These are phyloP conservation scores for Patellifolia procumbens DNA, from an alignment of 179 eudicot genomes.

Conservation along the genomic window DNA sequence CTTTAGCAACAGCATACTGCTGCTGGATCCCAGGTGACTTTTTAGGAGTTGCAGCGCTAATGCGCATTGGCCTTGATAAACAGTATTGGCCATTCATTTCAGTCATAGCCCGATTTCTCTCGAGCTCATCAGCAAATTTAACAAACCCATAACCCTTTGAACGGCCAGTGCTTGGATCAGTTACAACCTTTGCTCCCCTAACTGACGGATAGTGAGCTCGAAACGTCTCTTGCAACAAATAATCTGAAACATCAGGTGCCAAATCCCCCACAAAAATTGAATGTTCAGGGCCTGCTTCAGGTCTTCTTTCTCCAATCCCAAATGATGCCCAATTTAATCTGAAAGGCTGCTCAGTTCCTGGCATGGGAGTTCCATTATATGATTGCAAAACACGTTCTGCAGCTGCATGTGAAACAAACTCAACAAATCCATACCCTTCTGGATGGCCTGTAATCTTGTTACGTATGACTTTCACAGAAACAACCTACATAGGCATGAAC, in stretches of 20 bases:
- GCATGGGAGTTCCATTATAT: slow-evolving; percentile 90
- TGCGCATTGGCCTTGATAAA: slow-evolving; percentile 94
- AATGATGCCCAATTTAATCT: slow-evolving; percentile 97
- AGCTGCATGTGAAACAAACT: slow-evolving; percentile 78
- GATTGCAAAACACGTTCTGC: slow-evolving; percentile 84
- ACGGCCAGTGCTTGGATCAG: slow-evolving; percentile 88
- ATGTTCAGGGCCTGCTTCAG: slow-evolving; percentile 87
- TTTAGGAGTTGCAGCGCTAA: slow-evolving; percentile 97
- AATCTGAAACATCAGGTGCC: slow-evolving; percentile 95
- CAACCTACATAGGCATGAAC: slow-evolving; percentile 50
- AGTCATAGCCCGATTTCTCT: slow-evolving; percentile 86
- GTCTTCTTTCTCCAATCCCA: slow-evolving; percentile 88
- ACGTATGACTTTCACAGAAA: slow-evolving; percentile 84
- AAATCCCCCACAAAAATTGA: slow-evolving; percentile 97
- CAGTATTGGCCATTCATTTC: slow-evolving; percentile 97
- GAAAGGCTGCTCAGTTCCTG: slow-evolving; percentile 84
- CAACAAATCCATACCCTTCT: slow-evolving; percentile 97
- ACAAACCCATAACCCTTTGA: slow-evolving; percentile 98
- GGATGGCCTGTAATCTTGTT: slow-evolving; percentile 90
- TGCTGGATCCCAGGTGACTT: slow-evolving; percentile 76
- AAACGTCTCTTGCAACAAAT: slow-evolving; percentile 87
- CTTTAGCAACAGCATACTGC: slow-evolving; percentile 68
- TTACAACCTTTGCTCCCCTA: slow-evolving; percentile 94
- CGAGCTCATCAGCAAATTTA: slow-evolving; percentile 88
- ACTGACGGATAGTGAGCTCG: slow-evolving; percentile 87